Evolutionary conservation across 768 basidiomycete species (phyloP).

Genomic region (Tylopilus rubrobrunneus): DNA sequence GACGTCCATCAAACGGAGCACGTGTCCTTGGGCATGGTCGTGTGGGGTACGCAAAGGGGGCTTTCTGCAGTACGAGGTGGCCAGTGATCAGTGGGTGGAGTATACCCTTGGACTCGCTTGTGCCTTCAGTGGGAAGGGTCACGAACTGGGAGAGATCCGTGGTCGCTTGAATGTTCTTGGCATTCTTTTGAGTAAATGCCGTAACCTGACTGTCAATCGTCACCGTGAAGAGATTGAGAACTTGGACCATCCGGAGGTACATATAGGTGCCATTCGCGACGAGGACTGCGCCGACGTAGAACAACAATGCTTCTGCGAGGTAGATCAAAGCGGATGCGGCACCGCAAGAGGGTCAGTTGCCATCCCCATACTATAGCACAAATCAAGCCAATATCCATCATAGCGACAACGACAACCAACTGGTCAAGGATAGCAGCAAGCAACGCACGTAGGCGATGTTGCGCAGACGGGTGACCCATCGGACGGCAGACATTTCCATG

Average conservation of each 20-base stretch:
- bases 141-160: conserved; percentile 72
- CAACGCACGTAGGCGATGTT: conserved; percentile 53
- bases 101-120: conserved; percentile 70
- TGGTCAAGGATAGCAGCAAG: conserved; percentile 72
- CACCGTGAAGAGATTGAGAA: conserved; percentile 88
- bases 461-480: conserved; percentile 73
- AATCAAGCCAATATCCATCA: conserved; percentile 78
- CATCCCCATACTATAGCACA: conserved; percentile 90
- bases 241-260: conserved; percentile 87
- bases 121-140: conserved; percentile 47
- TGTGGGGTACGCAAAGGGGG: conserved; percentile 82
- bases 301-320: conserved; percentile 84
- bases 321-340: conserved; percentile 82
- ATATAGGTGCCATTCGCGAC: conserved; percentile 77
- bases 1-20: conserved; percentile 58
- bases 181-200: conserved; percentile 82
- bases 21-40: conserved; percentile 57
- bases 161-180: conserved; percentile 85
- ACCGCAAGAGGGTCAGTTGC: conserved; percentile 85
- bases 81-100: conserved; percentile 65
- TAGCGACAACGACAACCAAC: conserved; percentile 65
- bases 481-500: conserved; percentile 72
- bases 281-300: conserved; percentile 87
- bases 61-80: conserved; percentile 63
- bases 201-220: conserved; percentile 88